Base-by-base conservation (phyloP, 257 asterid genomes). In the Solanum pimpinellifolium region DNA sequence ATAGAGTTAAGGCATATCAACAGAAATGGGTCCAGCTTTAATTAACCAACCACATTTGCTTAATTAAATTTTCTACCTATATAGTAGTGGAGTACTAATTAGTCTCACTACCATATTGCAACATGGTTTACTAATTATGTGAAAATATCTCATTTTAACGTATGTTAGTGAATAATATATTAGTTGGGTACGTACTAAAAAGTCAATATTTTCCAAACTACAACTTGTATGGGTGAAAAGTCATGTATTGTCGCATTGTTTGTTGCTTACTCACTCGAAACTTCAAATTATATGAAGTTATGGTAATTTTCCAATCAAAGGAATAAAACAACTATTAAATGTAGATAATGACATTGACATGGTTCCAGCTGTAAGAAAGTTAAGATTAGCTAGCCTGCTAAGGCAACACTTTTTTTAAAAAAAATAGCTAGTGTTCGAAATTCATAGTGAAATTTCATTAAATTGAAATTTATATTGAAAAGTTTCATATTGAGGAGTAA, bases 391-490 rank as follows among this genome's bases (percentile, higher is more conserved):
- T 16, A 78, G 42, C 66, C 25, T 9, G 74, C 39, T 27, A 7
- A 37, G 20, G 81, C 81, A 10, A 35, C 15, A 33, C 39, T 16
- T 49, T 15, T 49, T 52, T 16, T 2, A 0, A 0, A 33, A 33
- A 33, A 33, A 33, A 33, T 33, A 33, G 5, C 1, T 0, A 8
- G 62, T 7, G 62, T 52, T 52, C 10, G n/a, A 0, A 52, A 52
- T 0, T 0, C 9, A 52, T 1, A 6, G 6, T 52, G 0, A 52
- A 52, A 0, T 52, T 0, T 4, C 0, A 56, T 20, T 20, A 20
- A 56, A 56, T 3, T 7, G 0, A 3, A 18, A 56, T 56, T 56
- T 0, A 16, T 0, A 56, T 0, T 0, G 4, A 7, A 56, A 56
- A 7, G 1, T 56, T 2, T 9, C 0, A 56, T 0, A 2, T 56